These are phyloP conservation scores for Jackrogersella multiformis DNA, from an alignment of 495 filamentous ascomycete genomes.

Conservation along the genomic window DNA sequence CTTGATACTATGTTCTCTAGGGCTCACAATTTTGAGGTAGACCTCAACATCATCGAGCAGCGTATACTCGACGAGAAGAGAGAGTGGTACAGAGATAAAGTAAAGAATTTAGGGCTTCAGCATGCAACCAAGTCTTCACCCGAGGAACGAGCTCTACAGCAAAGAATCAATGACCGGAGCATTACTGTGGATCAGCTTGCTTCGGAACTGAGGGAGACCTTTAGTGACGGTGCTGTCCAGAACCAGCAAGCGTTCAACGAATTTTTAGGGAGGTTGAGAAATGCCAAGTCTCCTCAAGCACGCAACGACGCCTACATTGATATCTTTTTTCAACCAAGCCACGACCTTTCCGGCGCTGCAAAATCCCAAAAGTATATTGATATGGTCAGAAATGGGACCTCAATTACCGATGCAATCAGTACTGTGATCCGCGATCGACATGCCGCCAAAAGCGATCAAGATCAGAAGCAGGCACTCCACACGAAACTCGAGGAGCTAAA, in stretches of 20 bases:
- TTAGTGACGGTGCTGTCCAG: slow-evolving; percentile 34
- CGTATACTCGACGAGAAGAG: slow-evolving; percentile 54
- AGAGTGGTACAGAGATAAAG: slow-evolving; percentile 54
- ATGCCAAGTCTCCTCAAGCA: slow-evolving; percentile 34
- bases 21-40: slow-evolving; percentile 49
- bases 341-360: slow-evolving; percentile 29
- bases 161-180: slow-evolving; percentile 41
- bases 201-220: slow-evolving; percentile 37
- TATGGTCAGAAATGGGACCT: slow-evolving; percentile 46
- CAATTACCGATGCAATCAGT: slow-evolving; percentile 52
- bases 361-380: slow-evolving; percentile 53
- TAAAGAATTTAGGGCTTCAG: slow-evolving; percentile 46
- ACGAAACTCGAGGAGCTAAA: slow-evolving; percentile 54
- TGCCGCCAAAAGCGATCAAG: slow-evolving; percentile 41
- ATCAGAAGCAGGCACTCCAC: slow-evolving; percentile 48
- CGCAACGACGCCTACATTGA: slow-evolving; percentile 46
- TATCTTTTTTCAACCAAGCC: slow-evolving; percentile 47
- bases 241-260: slow-evolving; percentile 40
- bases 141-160: slow-evolving; percentile 39
- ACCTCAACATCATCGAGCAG: slow-evolving; percentile 51
- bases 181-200: slow-evolving; percentile 41
- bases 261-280: slow-evolving; percentile 43
- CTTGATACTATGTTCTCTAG: slow-evolving; percentile 52
- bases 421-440: slow-evolving; percentile 51
- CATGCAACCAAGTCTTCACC: slow-evolving; percentile 33